Evolutionary conservation across 73 alveolate genomes (phyloP), one percentile per base, ranked within the genome.

Genomic region (Paramecium octaurelia): DNA sequence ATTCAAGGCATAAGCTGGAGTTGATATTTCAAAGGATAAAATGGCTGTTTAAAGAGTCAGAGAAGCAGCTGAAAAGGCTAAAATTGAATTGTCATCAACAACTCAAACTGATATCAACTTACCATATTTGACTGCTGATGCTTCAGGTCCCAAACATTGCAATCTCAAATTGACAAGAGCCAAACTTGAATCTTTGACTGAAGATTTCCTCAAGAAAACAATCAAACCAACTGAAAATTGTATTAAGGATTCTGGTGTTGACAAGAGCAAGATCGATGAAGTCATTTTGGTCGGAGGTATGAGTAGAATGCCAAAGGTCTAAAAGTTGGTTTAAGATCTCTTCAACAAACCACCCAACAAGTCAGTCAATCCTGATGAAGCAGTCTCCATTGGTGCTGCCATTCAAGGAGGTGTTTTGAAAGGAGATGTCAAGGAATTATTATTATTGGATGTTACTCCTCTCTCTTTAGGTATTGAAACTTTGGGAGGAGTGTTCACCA

Each of bases 341-440:
- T 93, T 84, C 93, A 98, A 96, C 23, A 95, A 94, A 95, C 91
- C 88, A 48, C 98, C 92, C 92, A 96, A 93, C 80, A 93, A 94
- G 88, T 95, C 93, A 92, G 96, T 95, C 75, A 97, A 94, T 83
- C 99, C 99, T 3, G 99, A 98, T 88, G 99, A 98, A 89, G 99
- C 99, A 58, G 99, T 98, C 60, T 99, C 99, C 18, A 86, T 92
- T 92, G 99, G 99, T n/a, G 99, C 99, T 23, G 99, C 99, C n/a
- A 95, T 98, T 76, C 96, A 94, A 94, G 99, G 99, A 16, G 99
- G 99, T 48, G 99, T 97, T 71, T 93, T 98, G 93, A 94, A 95
- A 86, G 99, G 99, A 54, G 98, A 97, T 38, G 96, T 97, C 95
- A 95, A 96, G 95, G 99, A 95, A 73, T 94, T 97, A 89, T 92